Conservation (phyloP, 192 early-diverging fungal genomes). For the Spizellomyces punctatus region DNA sequence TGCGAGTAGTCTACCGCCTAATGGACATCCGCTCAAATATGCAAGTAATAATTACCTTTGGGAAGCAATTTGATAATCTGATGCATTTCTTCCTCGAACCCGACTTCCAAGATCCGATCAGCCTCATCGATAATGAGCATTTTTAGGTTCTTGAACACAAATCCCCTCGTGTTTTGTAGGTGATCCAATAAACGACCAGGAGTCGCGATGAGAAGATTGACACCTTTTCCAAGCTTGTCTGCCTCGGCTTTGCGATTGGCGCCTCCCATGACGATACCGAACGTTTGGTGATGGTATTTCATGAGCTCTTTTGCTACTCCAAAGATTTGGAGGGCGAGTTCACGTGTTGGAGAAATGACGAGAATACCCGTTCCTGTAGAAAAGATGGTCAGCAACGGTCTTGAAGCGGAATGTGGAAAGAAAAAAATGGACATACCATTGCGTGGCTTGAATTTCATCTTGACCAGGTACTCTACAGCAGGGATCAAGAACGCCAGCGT, state of each 20-base stretch:
- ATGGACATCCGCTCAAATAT: too few relatives aligned
- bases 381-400: conserved; percentile 42
- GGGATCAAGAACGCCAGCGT: conserved; percentile 97
- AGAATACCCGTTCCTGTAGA: conserved; percentile 73
- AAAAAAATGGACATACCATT: conserved; percentile 68
- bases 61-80: conserved; percentile 95
- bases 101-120: conserved; percentile 96
- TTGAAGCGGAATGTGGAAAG: not conserved
- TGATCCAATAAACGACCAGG: conserved; percentile 98
- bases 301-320: conserved; percentile 96
- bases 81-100: conserved; percentile 99
- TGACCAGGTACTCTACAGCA: conserved; percentile 86
- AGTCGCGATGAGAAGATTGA: conserved; percentile 94
- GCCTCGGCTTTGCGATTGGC: conserved; percentile 96
- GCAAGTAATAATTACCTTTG: conserved; percentile 48
- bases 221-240: conserved; percentile 93
- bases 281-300: conserved; percentile 95
- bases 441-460: conserved; percentile 93
- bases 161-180: conserved; percentile 96
- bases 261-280: conserved; percentile 98
- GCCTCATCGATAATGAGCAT: conserved; percentile 94
- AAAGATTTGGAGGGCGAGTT: conserved; percentile 98
- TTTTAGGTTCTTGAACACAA: conserved; percentile 93
- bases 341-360: conserved; percentile 96
- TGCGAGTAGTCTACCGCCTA: too few relatives aligned